A percentile compares a stretch with the other conserved stretches of the same genome.
Conservation (phyloP, 257 asterid genomes). For the Petunia axillaris region DNA sequence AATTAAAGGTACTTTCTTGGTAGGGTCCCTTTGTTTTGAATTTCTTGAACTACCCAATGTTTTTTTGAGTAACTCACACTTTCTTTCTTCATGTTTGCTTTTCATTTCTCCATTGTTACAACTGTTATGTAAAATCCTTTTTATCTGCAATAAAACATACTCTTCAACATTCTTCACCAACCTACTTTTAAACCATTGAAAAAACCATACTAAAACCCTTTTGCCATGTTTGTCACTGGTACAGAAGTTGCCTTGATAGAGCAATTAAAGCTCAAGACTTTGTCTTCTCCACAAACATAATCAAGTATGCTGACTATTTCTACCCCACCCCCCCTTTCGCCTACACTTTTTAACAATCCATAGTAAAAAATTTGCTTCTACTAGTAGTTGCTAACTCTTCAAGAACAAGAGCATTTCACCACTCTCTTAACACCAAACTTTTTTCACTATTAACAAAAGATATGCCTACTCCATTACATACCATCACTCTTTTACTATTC, state of each 20-base stretch:
- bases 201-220: not conserved
- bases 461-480: not conserved
- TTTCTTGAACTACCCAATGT: not conserved
- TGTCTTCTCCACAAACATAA: constrained; percentile 5
- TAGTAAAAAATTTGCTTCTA: no score
- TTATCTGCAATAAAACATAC: not conserved
- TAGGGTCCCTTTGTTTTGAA: constrained; percentile 4
- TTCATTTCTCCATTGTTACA: not conserved
- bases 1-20: not conserved
- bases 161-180: constrained; percentile 8
- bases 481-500: not conserved
- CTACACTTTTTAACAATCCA: no score
- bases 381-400: not conserved
- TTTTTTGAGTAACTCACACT: not conserved
- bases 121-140: not conserved
- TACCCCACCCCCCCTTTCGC: not conserved
- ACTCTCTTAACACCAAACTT: not conserved
- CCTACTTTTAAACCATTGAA: not conserved
- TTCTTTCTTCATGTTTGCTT: not conserved
- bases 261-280: not conserved
- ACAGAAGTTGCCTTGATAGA: not conserved
- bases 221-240: not conserved
- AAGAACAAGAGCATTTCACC: not conserved
- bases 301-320: not conserved
- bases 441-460: not conserved